A percentile compares a stretch with the other conserved stretches of the same genome.
These are phyloP conservation scores for Simplicillium aogashimaense DNA, from an alignment of 2,329 filamentous ascomycete genomes.

Conservation along the genomic window DNA sequence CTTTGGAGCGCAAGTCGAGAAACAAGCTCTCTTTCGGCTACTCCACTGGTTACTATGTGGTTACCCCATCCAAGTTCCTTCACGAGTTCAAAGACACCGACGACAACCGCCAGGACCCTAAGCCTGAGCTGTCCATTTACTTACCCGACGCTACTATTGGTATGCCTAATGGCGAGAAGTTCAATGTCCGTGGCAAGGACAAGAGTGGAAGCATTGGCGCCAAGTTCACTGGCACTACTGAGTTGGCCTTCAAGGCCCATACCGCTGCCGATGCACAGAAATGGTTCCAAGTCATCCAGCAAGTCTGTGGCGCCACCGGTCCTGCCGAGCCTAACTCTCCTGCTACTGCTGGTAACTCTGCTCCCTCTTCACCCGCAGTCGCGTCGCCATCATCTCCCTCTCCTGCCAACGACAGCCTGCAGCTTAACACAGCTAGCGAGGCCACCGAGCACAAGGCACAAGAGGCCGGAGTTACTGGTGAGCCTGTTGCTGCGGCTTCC, in stretches of 20 bases:
- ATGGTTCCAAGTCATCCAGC: slow-evolving; percentile 69
- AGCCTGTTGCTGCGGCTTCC: not conserved
- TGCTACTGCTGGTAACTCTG: slow-evolving; percentile 10
- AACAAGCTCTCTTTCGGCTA: slow-evolving; percentile 73
- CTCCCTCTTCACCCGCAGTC: slow-evolving; percentile 8
- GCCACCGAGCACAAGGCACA: slow-evolving; percentile 26
- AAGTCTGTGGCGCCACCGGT: slow-evolving; percentile 43
- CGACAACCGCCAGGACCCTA: slow-evolving; percentile 57
- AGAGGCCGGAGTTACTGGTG: slow-evolving; percentile 33
- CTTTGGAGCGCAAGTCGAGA: slow-evolving; percentile 81
- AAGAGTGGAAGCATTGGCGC: slow-evolving; percentile 68
- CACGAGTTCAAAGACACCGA: slow-evolving; percentile 97
- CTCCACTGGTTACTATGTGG: slow-evolving; percentile 76
- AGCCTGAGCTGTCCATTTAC: slow-evolving; percentile 81
- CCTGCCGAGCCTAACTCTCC: slow-evolving; percentile 19
- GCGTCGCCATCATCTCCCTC: not conserved
- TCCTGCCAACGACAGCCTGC: slow-evolving; percentile 1
- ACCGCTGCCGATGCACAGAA: slow-evolving; percentile 69
- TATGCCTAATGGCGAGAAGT: slow-evolving; percentile 64
- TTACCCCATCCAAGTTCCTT: slow-evolving; percentile 78
- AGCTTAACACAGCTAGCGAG: not conserved
- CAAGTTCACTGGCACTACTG: slow-evolving; percentile 70
- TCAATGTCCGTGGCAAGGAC: slow-evolving; percentile 94
- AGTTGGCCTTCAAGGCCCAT: slow-evolving; percentile 82
- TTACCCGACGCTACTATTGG: slow-evolving; percentile 83